A percentile compares a stretch with the other conserved stretches of the same genome.
Conservation (phyloP, 306 rosid species). For the Vigna mungo region DNA sequence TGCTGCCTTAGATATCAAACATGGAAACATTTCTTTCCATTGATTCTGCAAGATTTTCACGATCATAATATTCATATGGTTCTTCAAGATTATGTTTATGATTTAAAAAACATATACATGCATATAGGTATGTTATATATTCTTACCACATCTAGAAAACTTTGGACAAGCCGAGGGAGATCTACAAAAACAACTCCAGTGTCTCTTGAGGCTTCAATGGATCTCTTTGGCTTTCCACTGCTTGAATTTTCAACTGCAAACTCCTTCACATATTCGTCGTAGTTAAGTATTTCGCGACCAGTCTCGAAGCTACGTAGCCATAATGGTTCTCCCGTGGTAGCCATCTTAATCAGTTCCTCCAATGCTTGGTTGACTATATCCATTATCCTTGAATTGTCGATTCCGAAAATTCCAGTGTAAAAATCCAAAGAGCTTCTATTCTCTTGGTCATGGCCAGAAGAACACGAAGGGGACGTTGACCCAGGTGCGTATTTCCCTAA, state of each 20-base stretch:
- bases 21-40: conserved; percentile 99
- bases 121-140: background rate
- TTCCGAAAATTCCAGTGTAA: conserved; percentile 85
- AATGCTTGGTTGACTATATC: conserved; percentile 75
- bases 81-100: background rate
- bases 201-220: conserved; percentile 93
- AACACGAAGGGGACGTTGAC: conserved; percentile 75
- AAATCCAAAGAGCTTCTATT: conserved; percentile 81
- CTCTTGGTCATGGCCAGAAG: conserved; percentile 74
- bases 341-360: conserved; percentile 88
- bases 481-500: conserved; percentile 64
- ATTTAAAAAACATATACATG: background rate
- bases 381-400: conserved; percentile 84
- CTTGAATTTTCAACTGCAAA: conserved; percentile 53
- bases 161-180: conserved; percentile 74
- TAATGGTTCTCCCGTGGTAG: conserved; percentile 71
- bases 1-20: conserved; percentile 89
- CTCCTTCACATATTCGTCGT: conserved; percentile 83
- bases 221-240: conserved; percentile 58
- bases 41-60: conserved; percentile 63
- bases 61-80: background rate
- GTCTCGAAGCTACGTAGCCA: conserved; percentile 95
- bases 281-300: conserved; percentile 86
- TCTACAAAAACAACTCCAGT: conserved; percentile 79
- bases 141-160: conserved; percentile 85